Conservation (phyloP, 208 protist species). For the Leishmania aethiopica region DNA sequence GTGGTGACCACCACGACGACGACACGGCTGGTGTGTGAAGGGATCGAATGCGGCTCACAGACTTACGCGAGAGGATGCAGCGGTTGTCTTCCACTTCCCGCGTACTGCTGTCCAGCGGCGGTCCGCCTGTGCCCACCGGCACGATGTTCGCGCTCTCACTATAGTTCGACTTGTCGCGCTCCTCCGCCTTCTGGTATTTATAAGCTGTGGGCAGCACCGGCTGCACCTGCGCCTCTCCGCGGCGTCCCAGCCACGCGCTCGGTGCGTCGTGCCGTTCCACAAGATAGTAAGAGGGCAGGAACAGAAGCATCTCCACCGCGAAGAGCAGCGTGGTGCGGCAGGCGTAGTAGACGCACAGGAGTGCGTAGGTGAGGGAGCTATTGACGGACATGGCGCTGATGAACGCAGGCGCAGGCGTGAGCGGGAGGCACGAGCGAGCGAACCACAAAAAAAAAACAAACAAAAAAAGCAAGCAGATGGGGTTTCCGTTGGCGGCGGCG, state of each 20-base stretch:
- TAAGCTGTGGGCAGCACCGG: slow-evolving; percentile 22
- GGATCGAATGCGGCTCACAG: slow-evolving; percentile 6
- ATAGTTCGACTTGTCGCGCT: background rate
- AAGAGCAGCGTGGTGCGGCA: slow-evolving; percentile 13
- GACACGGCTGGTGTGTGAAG: slow-evolving; percentile 2
- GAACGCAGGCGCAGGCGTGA: background rate
- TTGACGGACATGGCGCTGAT: slow-evolving; percentile 7
- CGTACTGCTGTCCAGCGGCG: background rate
- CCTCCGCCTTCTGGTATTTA: slow-evolving; percentile 14
- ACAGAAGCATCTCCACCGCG: slow-evolving; percentile 22
- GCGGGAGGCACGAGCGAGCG: background rate
- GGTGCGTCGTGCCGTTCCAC: slow-evolving; percentile 24
- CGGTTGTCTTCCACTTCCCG: slow-evolving; percentile 4
- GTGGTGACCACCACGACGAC: slow-evolving; percentile 1
- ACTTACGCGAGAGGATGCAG: slow-evolving; percentile 11
- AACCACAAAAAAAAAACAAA: background rate
- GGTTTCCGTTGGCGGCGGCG: too few relatives aligned
- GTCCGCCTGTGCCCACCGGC: background rate
- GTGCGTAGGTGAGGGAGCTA: slow-evolving; percentile 12
- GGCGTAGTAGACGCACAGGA: slow-evolving; percentile 27
- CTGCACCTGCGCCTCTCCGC: slow-evolving; percentile 32
- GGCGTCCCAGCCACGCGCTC: slow-evolving; percentile 23
- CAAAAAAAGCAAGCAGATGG: background rate
- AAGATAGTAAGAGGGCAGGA: slow-evolving; percentile 25
- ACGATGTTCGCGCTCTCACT: background rate